Conservation (phyloP, 2,329 filamentous ascomycete genomes). For the Daldinia sp. region DNA sequence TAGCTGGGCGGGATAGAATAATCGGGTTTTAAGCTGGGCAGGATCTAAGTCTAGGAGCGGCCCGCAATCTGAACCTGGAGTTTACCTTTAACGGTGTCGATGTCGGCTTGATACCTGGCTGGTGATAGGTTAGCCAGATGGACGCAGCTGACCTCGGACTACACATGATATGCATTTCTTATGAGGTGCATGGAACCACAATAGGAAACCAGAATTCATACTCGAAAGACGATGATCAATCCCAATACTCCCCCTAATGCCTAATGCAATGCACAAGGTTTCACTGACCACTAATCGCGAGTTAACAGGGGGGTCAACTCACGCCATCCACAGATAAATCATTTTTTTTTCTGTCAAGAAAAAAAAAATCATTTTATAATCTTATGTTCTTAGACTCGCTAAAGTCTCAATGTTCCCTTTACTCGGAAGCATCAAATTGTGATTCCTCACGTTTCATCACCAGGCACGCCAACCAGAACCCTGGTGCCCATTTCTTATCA, state of each 20-base stretch:
- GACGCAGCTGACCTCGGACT: conserved; percentile 28
- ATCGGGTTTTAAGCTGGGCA: conserved; percentile 22
- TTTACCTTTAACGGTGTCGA: conserved; percentile 23
- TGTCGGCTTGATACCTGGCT: conserved; percentile 8
- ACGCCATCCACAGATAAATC: conserved; percentile 20
- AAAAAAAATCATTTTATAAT: not conserved
- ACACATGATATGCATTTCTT: conserved; percentile 16
- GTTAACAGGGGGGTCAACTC: conserved; percentile 19
- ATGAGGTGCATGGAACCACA: conserved; percentile 26
- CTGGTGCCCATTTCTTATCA: conserved; percentile 20
- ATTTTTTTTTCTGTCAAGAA: not conserved
- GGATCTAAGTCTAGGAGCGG: conserved; percentile 40
- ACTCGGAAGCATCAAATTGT: conserved; percentile 24
- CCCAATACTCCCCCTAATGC: conserved; percentile 21
- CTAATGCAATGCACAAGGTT: conserved; percentile 25
- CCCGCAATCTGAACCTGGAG: conserved; percentile 36
- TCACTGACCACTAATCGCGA: conserved; percentile 21
- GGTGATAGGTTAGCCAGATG: conserved; percentile 26
- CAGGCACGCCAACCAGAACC: conserved; percentile 37
- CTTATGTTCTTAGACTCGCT: conserved; percentile 22
- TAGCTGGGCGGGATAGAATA: not conserved
- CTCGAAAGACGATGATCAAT: conserved; percentile 16
- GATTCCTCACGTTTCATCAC: conserved; percentile 41
- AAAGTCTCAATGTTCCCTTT: conserved; percentile 5
- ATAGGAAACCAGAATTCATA: conserved; percentile 37